Base-by-base conservation (phyloP, 495 filamentous ascomycete genomes). In the Cercophora sp. region DNA sequence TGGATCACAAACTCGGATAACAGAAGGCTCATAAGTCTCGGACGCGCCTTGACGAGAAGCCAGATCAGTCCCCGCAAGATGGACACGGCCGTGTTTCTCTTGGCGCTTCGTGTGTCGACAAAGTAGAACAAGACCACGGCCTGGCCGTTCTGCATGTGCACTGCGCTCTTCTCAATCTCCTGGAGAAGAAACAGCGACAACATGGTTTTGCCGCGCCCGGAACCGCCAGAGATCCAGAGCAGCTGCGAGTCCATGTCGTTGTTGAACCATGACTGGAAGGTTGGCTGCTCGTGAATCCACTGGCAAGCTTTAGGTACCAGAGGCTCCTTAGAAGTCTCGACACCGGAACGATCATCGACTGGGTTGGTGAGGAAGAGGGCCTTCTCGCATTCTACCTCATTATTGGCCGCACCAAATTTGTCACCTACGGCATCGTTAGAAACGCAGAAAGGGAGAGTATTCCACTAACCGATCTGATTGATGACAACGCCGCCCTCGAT, bases 361-460 rank as follows among this genome's bases (percentile, higher is more conserved):
- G 42, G 42, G 19, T 45, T 45, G 42, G 42, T 45, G 11, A 45
- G 16, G 42, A 45, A 29, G 22, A 45, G 42, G 22, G 41, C 41
- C 10, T 25, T 24, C 18, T 44, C 18, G 41, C 41, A 44, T 10
- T 44, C 41, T 27, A 25, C 23, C 18, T 44, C 41, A 16, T 20
- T 8, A 13, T 27, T 26, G 18, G 8, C 23, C n/a, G n/a, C n/a
- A 8, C 41, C 9, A 2, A 44, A 6, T 25, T 44, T 44, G 19
- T 44, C 41, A 24, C 18, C 22, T 20, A 25, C n/a, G n/a, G n/a
- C n/a, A n/a, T n/a, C n/a, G n/a, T n/a, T n/a, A n/a, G n/a, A n/a
- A n/a, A n/a, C n/a, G n/a, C n/a, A n/a, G n/a, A n/a, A n/a, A n/a
- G n/a, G n/a, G n/a, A n/a, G n/a, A n/a, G n/a, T n/a, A n/a, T n/a